Conservation (phyloP, 192 early-diverging fungal species). For the Backusella tarrabulga region DNA sequence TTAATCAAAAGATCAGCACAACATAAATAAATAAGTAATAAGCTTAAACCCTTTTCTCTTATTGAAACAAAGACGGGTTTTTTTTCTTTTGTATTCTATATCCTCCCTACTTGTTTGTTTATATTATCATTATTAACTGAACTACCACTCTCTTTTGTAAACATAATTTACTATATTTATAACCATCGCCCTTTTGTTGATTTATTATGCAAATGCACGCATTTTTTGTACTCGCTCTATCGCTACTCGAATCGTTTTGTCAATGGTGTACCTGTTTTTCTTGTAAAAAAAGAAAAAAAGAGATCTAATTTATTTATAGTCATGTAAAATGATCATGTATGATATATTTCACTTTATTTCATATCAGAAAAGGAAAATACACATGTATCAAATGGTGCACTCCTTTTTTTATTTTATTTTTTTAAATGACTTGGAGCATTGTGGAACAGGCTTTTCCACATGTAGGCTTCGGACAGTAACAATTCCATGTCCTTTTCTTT, state of each 20-base stretch:
- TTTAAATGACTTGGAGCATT: conserved; percentile 83
- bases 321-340: background rate
- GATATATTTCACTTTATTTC: background rate
- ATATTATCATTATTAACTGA: background rate
- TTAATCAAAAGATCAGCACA: background rate
- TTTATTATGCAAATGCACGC: no score
- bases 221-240: background rate
- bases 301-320: background rate
- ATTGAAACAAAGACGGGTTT: background rate
- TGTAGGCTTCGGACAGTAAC: conserved; percentile 92
- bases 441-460: conserved; percentile 96
- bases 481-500: conserved; percentile 89
- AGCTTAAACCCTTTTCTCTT: background rate
- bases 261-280: no score
- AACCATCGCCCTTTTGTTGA: background rate
- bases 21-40: background rate
- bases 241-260: background rate
- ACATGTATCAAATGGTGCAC: background rate
- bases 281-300: background rate
- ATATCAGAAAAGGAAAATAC: background rate
- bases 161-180: background rate
- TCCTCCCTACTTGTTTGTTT: background rate
- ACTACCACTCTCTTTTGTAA: background rate
- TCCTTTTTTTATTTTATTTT: conserved; percentile 10
- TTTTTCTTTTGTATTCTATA: background rate